Percentiles rank a stretch among this genome's conserved stretches.
Conservation (phyloP, 345 rosid species). For the Euphorbia tirucalli region DNA sequence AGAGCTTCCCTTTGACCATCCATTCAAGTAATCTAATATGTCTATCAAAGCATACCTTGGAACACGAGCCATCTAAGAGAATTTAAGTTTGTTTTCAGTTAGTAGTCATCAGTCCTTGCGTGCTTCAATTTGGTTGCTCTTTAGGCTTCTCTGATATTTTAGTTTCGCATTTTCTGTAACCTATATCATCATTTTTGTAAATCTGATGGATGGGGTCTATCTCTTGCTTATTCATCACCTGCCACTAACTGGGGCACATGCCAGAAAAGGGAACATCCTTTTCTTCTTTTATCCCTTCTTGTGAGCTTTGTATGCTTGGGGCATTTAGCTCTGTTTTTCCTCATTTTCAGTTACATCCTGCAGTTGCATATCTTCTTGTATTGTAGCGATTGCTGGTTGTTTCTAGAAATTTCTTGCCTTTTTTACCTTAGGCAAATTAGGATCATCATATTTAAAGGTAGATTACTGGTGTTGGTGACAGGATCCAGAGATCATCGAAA, state of each 20-base stretch:
- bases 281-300: too few relatives aligned
- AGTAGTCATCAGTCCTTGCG: not conserved
- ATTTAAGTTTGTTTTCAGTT: not conserved
- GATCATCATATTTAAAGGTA: not conserved
- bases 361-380: not conserved
- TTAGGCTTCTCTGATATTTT: not conserved
- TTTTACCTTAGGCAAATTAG: not conserved
- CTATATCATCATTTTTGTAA: too few relatives aligned
- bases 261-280: not conserved
- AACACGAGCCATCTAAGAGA: not conserved
- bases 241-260: not conserved
- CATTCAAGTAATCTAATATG: not conserved
- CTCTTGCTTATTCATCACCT: not conserved
- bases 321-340: not conserved
- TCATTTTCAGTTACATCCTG: not conserved
- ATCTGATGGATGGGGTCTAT: not conserved
- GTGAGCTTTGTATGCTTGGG: too few relatives aligned
- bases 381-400: not conserved
- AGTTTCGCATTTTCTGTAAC: not conserved
- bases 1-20: not conserved
- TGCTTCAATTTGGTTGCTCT: not conserved
- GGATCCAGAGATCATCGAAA: not conserved
- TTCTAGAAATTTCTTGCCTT: not conserved
- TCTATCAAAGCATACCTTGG: not conserved
- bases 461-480: not conserved